These are phyloP conservation scores for Rhynchosporium graminicola DNA, from an alignment of 2,329 filamentous ascomycete genomes.

Conservation along the genomic window DNA sequence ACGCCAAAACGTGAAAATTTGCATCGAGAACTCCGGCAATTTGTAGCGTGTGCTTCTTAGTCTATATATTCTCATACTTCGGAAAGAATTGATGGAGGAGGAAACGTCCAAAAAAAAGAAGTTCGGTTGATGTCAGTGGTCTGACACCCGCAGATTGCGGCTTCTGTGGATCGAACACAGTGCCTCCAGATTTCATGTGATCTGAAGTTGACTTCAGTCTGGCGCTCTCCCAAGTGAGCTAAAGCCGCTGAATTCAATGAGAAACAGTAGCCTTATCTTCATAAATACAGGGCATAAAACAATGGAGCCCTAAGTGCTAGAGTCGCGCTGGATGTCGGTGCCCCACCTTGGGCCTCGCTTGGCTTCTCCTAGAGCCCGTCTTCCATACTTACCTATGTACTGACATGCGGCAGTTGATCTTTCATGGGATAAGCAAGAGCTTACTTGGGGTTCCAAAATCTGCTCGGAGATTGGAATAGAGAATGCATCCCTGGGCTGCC, in stretches of 20 bases:
- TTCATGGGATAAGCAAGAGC: too few species aligned
- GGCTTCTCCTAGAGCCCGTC: too few species aligned
- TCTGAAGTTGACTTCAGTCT: slow-evolving; percentile 26
- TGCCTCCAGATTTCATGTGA: slow-evolving; percentile 21
- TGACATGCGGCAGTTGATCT: too few species aligned
- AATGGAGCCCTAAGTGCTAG: not conserved
- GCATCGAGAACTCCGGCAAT: too few species aligned
- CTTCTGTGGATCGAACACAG: slow-evolving; percentile 27
- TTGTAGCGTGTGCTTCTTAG: too few species aligned
- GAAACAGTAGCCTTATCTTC: not conserved
- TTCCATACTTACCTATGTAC: too few species aligned
- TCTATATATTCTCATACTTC: not conserved
- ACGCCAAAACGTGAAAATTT: too few species aligned
- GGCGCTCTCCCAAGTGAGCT: slow-evolving; percentile 26
- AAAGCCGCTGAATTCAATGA: slow-evolving; percentile 17
- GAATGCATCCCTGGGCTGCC: too few species aligned
- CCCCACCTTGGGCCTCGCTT: too few species aligned
- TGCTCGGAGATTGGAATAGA: too few species aligned
- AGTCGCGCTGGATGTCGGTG: not conserved
- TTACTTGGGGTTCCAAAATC: too few species aligned
- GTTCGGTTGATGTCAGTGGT: slow-evolving; percentile 8
- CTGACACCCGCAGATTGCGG: slow-evolving; percentile 22
- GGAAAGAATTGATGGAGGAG: not conserved
- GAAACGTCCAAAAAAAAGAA: not conserved
- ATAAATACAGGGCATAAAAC: not conserved